phyloP scores from a whole-genome alignment of 2,329 filamentous ascomycete species.

The Clonostachys rosea region DNA sequence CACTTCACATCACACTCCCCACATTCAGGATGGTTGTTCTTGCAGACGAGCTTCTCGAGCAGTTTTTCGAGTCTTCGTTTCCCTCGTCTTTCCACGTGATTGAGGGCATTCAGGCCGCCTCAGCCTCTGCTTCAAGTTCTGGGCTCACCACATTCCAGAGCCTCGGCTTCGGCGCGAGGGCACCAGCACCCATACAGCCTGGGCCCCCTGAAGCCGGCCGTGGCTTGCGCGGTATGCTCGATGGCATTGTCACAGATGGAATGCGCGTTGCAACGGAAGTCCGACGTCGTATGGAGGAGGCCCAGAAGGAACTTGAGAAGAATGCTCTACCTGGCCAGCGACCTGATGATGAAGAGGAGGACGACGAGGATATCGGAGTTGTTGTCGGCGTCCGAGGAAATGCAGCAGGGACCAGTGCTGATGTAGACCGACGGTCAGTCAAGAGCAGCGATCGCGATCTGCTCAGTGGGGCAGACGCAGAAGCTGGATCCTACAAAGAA shows the following conservation, averaged over 20 bases:
- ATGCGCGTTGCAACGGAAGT: constrained; percentile 96
- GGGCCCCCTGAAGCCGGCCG: constrained; percentile 49
- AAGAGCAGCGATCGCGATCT: constrained; percentile 65
- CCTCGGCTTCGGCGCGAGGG: constrained; percentile 49
- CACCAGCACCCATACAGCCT: constrained; percentile 30
- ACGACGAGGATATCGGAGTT: constrained; percentile 49
- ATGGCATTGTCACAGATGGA: constrained; percentile 96
- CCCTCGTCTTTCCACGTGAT: constrained; percentile 87
- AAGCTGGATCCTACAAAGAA: constrained; percentile 45
- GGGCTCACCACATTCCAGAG: constrained; percentile 84
- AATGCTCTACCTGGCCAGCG: constrained; percentile 61
- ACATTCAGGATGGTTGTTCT: constrained; percentile 99
- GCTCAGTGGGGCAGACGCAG: constrained; percentile 69
- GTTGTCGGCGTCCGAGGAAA: constrained; percentile 32
- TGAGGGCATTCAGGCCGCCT: constrained; percentile 45
- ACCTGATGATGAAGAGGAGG: constrained; percentile 69
- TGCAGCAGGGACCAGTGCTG: constrained; percentile 34
- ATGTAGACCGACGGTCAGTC: constrained; percentile 59
- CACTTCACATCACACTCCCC: constrained; percentile 90
- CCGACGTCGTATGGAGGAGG: constrained; percentile 88
- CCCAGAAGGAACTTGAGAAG: constrained; percentile 84
- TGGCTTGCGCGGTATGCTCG: constrained; percentile 84
- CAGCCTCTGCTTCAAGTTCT: constrained; percentile 33
- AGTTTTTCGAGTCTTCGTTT: constrained; percentile 97
- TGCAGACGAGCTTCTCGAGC: constrained; percentile 89